Percentiles rank a stretch among this genome's conserved stretches.
phyloP scores from a whole-genome alignment of 495 filamentous ascomycete species.

The Lepraria neglecta region DNA sequence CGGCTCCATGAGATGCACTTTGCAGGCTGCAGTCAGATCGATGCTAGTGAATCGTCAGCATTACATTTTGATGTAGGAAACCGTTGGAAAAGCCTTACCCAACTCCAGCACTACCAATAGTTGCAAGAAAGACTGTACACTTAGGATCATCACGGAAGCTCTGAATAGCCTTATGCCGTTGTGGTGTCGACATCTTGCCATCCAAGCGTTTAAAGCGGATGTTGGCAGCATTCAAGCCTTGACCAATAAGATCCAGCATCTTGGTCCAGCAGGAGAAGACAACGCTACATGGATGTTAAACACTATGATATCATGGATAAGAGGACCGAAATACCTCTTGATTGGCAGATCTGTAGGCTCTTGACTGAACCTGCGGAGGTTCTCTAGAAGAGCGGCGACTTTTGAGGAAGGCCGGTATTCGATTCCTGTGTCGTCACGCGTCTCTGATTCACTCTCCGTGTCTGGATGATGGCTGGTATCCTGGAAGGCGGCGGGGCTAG shows the following conservation, averaged over 20 bases:
- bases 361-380: not conserved
- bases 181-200: slow-evolving; percentile 5
- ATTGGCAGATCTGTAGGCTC: not conserved
- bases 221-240: slow-evolving; percentile 19
- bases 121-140: slow-evolving; percentile 16
- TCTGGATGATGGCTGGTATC: not conserved
- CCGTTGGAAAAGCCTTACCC: not conserved
- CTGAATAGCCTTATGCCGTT: slow-evolving; percentile 8
- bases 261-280: slow-evolving; percentile 50
- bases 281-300: slow-evolving; percentile 34
- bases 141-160: not conserved
- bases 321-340: slow-evolving; percentile 1
- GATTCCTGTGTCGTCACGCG: not conserved
- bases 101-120: slow-evolving; percentile 13
- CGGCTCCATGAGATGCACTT: slow-evolving; percentile 31
- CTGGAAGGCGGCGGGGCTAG: not conserved
- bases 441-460: not conserved
- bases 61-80: not conserved
- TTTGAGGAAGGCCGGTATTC: slow-evolving; percentile 11
- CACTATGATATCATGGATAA: not conserved
- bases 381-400: not conserved
- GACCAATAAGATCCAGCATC: slow-evolving; percentile 38
- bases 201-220: slow-evolving; percentile 25
- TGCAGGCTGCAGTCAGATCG: slow-evolving; percentile 28
- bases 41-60: slow-evolving; percentile 5